phyloP scores from a whole-genome alignment of 129 eudicot genomes.

The Arctium minus region DNA sequence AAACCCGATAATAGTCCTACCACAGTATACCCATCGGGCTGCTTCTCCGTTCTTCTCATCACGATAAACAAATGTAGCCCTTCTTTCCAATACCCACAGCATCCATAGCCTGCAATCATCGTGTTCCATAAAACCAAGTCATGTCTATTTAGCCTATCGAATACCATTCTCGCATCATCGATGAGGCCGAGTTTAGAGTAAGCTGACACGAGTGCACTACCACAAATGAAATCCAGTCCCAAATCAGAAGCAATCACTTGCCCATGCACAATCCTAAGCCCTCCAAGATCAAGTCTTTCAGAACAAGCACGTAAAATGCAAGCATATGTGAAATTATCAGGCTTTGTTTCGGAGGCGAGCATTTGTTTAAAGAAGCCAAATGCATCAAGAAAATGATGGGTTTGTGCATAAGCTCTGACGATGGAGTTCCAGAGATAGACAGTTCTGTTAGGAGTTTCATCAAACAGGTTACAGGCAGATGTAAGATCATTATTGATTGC shows the following conservation, averaged over 20 bases:
- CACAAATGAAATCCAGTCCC: slow-evolving; percentile 44
- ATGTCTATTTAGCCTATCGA: slow-evolving; percentile 33
- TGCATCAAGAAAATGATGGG: slow-evolving; percentile 37
- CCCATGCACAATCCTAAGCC: slow-evolving; percentile 56
- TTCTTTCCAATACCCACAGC: slow-evolving; percentile 45
- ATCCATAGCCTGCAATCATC: slow-evolving; percentile 59
- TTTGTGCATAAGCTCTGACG: slow-evolving; percentile 73
- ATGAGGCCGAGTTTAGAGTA: slow-evolving; percentile 54
- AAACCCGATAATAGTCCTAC: slow-evolving; percentile 61
- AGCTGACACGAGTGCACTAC: slow-evolving; percentile 72
- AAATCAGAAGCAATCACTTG: slow-evolving; percentile 43
- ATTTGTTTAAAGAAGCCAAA: slow-evolving; percentile 48
- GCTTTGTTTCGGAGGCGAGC: slow-evolving; percentile 48
- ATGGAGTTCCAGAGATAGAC: slow-evolving; percentile 78
- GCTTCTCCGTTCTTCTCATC: slow-evolving; percentile 45
- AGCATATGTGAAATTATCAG: slow-evolving; percentile 74
- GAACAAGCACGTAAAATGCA: slow-evolving; percentile 61
- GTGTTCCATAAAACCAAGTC: slow-evolving; percentile 74
- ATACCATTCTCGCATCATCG: slow-evolving; percentile 55
- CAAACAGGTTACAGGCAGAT: slow-evolving; percentile 70
- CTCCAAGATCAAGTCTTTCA: slow-evolving; percentile 35
- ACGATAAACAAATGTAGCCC: slow-evolving; percentile 40
- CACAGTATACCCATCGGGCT: slow-evolving; percentile 74
- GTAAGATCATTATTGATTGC: slow-evolving; percentile 54
- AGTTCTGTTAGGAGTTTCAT: slow-evolving; percentile 53